Evolutionary conservation across 2,329 filamentous ascomycete species (phyloP).

Genomic region (Sphaerulina vaccinii): DNA sequence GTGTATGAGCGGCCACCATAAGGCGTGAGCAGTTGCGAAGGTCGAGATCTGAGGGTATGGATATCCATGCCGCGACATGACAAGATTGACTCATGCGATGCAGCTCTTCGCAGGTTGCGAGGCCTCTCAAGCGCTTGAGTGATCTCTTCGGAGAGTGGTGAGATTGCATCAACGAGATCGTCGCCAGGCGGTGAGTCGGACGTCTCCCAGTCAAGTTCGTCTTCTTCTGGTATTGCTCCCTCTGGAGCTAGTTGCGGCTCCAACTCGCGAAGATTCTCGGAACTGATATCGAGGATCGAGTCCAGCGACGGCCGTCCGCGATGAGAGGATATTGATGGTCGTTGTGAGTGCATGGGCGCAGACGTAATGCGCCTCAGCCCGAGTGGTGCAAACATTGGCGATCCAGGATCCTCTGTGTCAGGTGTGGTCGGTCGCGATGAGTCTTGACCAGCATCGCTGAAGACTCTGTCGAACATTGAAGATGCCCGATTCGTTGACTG

Average conservation of each 20-base stretch:
- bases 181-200: conserved; percentile 18
- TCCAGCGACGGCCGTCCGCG: conserved; percentile 29
- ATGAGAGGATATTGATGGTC: conserved; percentile 20
- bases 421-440: conserved; percentile 78
- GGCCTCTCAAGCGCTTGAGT: conserved; percentile 34
- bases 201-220: conserved; percentile 33
- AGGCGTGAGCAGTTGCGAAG: conserved; percentile 68
- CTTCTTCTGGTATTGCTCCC: conserved; percentile 34
- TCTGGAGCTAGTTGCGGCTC: conserved; percentile 22
- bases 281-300: conserved; percentile 34
- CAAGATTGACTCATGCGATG: conserved; percentile 85
- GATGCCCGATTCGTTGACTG: conserved; percentile 66
- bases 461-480: conserved; percentile 74
- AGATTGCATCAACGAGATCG: conserved; percentile 17
- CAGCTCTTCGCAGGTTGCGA: conserved; percentile 58
- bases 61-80: conserved; percentile 88
- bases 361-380: conserved; percentile 60
- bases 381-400: conserved; percentile 63
- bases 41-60: conserved; percentile 68
- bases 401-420: conserved; percentile 60
- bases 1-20: conserved; percentile 50
- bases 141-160: conserved; percentile 31
- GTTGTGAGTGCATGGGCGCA: conserved; percentile 29
- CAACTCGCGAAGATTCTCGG: conserved; percentile 30
- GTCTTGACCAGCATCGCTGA: conserved; percentile 58